phyloP scores from a whole-genome alignment of 352 stramenopile species.

The Globisporangium megalacanthum region DNA sequence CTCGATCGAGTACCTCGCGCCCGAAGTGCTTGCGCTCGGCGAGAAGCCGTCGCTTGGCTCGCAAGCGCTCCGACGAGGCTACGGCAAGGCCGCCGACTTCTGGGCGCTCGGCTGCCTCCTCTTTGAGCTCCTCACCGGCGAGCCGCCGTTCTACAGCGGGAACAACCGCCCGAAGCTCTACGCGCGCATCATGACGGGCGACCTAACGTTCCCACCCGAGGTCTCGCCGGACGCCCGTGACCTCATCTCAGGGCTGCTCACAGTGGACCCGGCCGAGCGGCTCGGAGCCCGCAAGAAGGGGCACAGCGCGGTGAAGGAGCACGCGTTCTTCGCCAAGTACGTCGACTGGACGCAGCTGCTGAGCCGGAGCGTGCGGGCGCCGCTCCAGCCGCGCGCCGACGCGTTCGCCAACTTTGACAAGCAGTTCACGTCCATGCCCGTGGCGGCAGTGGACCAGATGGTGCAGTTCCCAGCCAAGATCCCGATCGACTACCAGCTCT shows the following conservation, averaged over 20 bases:
- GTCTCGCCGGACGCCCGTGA: slow-evolving; percentile 41
- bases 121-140: slow-evolving; percentile 87
- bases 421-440: slow-evolving; percentile 80
- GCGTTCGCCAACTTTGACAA: slow-evolving; percentile 84
- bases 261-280: slow-evolving; percentile 43
- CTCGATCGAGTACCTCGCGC: slow-evolving; percentile 85
- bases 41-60: slow-evolving; percentile 17
- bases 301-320: slow-evolving; percentile 46
- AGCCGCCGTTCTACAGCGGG: slow-evolving; percentile 82
- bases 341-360: slow-evolving; percentile 57
- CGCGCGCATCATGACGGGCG: slow-evolving; percentile 45
- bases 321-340: slow-evolving; percentile 66
- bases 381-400: slow-evolving; percentile 57
- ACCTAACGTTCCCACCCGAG: slow-evolving; percentile 44
- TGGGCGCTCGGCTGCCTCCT: slow-evolving; percentile 85
- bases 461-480: slow-evolving; percentile 69
- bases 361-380: slow-evolving; percentile 37
- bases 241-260: slow-evolving; percentile 49
- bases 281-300: slow-evolving; percentile 39
- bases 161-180: slow-evolving; percentile 54
- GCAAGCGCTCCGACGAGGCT: slow-evolving; percentile 27
- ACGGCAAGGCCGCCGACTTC: slow-evolving; percentile 88
- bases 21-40: slow-evolving; percentile 58
- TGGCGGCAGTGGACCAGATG: slow-evolving; percentile 69
- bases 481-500: slow-evolving; percentile 77